Base-by-base conservation (phyloP, 2,329 filamentous ascomycete genomes). In the Sporothrix pallida region DNA sequence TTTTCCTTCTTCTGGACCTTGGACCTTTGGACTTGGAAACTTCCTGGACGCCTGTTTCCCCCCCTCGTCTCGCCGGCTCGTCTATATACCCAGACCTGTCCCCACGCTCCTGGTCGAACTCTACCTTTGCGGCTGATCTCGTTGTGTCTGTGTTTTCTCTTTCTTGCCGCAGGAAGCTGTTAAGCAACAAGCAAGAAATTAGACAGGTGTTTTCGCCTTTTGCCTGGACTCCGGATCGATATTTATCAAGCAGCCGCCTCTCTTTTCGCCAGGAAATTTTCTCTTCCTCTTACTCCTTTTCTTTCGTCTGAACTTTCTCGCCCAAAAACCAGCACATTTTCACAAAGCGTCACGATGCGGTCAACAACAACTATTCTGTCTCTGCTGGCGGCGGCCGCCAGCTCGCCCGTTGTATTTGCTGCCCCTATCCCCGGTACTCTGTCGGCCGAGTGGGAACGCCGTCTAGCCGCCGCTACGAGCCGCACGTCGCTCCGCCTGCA, bases 371-470 rank as follows among this genome's bases (percentile, higher is more conserved):
- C 67, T 12, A 31, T 75, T 37, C n/a, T 72, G 17, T 37, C 71
- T 50, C 71, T 75, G 17, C 68, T 73, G 60, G 74, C 69, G 2
- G 54, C 71, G 1, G 74, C 62, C 17, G 52, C 71, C 54, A 70
- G 68, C 26, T 20, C 71, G 17, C 71, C 70, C 42, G 60, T 20
- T 12, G 71, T 42, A 3, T 37, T 71, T n/a, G 73, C 71, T 44
- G 71, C 68, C 13, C 71, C 74, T 70, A 56, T 73, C 50, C 67
- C 72, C 2, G 46, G 17, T 15, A 26, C 7, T 17, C 20, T 62
- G 37, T 44, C 31, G 1, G 65, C 44, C 17, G 72, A 62, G 52
- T 72, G 71, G 71, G 71, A 72, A 20, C 48, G 37, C 71, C 71
- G 71, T 13, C 62, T 72, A 8, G 60, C 48, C 20, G 60, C 50